A percentile compares a stretch with the other conserved stretches of the same genome.
Evolutionary conservation across 768 basidiomycete species (phyloP).

Genomic region (Megacollybia marginata): DNA sequence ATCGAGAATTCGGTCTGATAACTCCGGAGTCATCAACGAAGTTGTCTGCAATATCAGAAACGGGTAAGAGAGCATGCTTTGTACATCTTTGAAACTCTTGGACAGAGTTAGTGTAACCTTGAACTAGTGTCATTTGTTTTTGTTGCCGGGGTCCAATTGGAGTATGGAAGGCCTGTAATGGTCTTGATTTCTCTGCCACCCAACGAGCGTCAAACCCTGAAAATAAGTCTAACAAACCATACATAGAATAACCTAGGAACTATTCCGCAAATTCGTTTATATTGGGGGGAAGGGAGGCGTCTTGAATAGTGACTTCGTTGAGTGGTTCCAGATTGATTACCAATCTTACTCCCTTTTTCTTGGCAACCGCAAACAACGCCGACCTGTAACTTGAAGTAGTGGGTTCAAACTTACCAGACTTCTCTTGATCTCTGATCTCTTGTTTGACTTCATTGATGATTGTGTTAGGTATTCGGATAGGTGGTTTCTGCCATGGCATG

Average conservation of each 20-base stretch:
- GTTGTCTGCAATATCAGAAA: not conserved
- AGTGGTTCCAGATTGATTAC: slow-evolving; percentile 25
- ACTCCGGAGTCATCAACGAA: slow-evolving; percentile 19
- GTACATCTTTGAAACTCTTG: slow-evolving; percentile 24
- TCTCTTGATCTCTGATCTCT: slow-evolving; percentile 12
- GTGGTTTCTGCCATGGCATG: slow-evolving; percentile 2
- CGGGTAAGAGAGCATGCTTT: slow-evolving; percentile 6
- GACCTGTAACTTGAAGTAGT: slow-evolving; percentile 15
- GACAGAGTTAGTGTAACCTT: slow-evolving; percentile 26
- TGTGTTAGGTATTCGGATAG: slow-evolving; percentile 19
- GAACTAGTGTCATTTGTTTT: slow-evolving; percentile 16
- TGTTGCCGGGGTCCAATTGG: slow-evolving; percentile 16
- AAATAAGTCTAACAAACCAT: slow-evolving; percentile 20
- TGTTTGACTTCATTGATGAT: slow-evolving; percentile 11
- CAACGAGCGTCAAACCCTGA: slow-evolving; percentile 24
- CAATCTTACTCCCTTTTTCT: slow-evolving; percentile 20
- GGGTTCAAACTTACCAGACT: slow-evolving; percentile 15
- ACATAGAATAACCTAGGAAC: slow-evolving; percentile 14
- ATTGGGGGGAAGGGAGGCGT: slow-evolving; percentile 16
- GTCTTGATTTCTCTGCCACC: slow-evolving; percentile 15
- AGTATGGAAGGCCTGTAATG: slow-evolving; percentile 25
- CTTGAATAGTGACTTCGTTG: slow-evolving; percentile 23
- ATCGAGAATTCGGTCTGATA: slow-evolving; percentile 10
- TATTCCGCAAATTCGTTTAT: slow-evolving; percentile 18
- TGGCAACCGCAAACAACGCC: slow-evolving; percentile 17